Conservation (phyloP, 768 basidiomycete genomes). For the Phallus indusiatus region DNA sequence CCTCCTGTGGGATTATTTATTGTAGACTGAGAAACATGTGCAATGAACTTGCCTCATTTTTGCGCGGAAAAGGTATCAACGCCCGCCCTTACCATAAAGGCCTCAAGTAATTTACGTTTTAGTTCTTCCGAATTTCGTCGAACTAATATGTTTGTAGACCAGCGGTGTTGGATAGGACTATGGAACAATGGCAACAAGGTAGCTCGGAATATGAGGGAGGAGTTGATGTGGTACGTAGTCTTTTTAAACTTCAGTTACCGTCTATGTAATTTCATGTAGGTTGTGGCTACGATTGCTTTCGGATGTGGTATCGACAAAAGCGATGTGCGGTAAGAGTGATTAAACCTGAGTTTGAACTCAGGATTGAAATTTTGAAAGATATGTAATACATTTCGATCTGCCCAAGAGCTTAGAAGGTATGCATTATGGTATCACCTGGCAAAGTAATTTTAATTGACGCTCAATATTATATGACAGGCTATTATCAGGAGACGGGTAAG, state of each 20-base stretch:
- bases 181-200: slow-evolving; percentile 50
- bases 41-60: slow-evolving; percentile 52
- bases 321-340: slow-evolving; percentile 47
- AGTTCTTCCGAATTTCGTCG: neutral
- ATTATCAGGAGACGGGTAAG: slow-evolving; percentile 80
- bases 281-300: slow-evolving; percentile 76
- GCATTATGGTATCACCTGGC: slow-evolving; percentile 3
- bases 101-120: slow-evolving; percentile 34
- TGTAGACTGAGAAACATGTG: slow-evolving; percentile 62
- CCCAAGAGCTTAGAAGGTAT: slow-evolving; percentile 78
- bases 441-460: slow-evolving; percentile 3
- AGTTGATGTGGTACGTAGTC: slow-evolving; percentile 53
- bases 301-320: slow-evolving; percentile 83
- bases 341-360: neutral
- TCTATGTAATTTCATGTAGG: slow-evolving; percentile 26
- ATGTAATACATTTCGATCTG: slow-evolving; percentile 74
- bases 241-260: neutral
- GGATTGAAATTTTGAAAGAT: slow-evolving; percentile 25
- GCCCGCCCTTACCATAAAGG: slow-evolving; percentile 72
- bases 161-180: slow-evolving; percentile 38
- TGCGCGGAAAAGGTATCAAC: slow-evolving; percentile 58
- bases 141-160: slow-evolving; percentile 27
- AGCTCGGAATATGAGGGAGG: slow-evolving; percentile 38
- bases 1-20: slow-evolving; percentile 70
- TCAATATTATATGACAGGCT: slow-evolving; percentile 35